phyloP scores from a whole-genome alignment of 78 protist genomes.

The Dictyostelium brefeldianum region DNA sequence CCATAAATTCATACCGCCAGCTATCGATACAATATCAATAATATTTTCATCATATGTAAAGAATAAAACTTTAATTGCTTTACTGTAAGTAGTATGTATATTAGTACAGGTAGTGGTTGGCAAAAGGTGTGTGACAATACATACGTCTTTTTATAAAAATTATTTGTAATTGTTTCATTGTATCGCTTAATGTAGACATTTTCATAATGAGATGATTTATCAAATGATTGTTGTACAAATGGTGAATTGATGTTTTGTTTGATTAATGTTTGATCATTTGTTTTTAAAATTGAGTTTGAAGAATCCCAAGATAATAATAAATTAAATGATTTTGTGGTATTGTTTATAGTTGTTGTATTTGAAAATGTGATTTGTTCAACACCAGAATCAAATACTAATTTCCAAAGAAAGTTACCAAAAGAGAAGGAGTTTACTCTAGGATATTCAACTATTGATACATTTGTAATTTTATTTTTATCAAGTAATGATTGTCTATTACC shows the following conservation, averaged over 20 bases:
- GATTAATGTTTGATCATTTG: background rate
- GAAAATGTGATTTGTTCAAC: conserved; percentile 13
- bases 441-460: background rate
- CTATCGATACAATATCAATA: background rate
- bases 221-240: background rate
- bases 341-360: background rate
- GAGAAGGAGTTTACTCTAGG: background rate
- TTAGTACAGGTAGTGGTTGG: background rate
- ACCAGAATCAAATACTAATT: background rate
- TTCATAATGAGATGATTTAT: conserved; percentile 2
- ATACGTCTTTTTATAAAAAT: conserved; percentile 6
- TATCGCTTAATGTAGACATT: background rate
- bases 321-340: background rate
- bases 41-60: background rate
- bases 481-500: background rate
- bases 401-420: background rate
- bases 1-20: background rate
- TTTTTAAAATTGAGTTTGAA: background rate
- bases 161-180: background rate
- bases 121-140: background rate
- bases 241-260: background rate
- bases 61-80: conserved; percentile 8
- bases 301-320: background rate
- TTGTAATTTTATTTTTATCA: background rate
- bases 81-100: background rate